Evolutionary conservation across 2,329 filamentous ascomycete species (phyloP).

Genomic region (Pseudocercospora fuligena): DNA sequence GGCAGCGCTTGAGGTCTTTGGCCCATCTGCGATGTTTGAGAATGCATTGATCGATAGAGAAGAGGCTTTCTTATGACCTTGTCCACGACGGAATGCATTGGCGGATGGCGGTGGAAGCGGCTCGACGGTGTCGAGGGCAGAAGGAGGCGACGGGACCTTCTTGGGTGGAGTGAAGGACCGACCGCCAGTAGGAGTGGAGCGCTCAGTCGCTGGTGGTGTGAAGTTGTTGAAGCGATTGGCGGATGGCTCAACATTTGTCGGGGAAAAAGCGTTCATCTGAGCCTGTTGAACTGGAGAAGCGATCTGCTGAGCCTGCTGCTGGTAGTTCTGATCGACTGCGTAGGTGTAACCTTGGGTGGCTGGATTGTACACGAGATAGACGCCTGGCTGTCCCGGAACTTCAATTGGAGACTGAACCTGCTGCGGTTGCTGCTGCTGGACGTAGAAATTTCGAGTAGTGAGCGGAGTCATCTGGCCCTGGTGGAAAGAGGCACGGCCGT

Average conservation of each 20-base stretch:
- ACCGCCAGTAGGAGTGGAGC: constrained; percentile 54
- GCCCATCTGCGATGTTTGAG: constrained; percentile 64
- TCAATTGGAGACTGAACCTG: constrained; percentile 69
- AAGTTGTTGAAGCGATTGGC: constrained; percentile 71
- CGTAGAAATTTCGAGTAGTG: constrained; percentile 63
- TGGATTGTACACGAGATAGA: constrained; percentile 84
- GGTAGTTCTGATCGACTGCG: constrained; percentile 70
- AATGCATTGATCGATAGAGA: constrained; percentile 68
- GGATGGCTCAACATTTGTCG: constrained; percentile 29
- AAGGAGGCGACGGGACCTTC: constrained; percentile 68
- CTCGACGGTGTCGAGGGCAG: constrained; percentile 60
- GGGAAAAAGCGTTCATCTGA: constrained; percentile 34
- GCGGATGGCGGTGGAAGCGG: constrained; percentile 86
- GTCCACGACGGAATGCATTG: constrained; percentile 85
- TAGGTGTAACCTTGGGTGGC: constrained; percentile 83
- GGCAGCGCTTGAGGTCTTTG: constrained; percentile 69
- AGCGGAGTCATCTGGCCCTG: constrained; percentile 53
- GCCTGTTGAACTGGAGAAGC: constrained; percentile 39
- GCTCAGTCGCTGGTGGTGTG: constrained; percentile 70
- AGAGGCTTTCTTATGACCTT: constrained; percentile 77
- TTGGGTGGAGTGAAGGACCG: constrained; percentile 70
- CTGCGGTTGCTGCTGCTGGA: constrained; percentile 70
- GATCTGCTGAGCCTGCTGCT: constrained; percentile 51
- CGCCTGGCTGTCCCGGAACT: constrained; percentile 71
- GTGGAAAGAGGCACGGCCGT: constrained; percentile 38